phyloP scores from a whole-genome alignment of 495 filamentous ascomycete species.

The Podospora conica region DNA sequence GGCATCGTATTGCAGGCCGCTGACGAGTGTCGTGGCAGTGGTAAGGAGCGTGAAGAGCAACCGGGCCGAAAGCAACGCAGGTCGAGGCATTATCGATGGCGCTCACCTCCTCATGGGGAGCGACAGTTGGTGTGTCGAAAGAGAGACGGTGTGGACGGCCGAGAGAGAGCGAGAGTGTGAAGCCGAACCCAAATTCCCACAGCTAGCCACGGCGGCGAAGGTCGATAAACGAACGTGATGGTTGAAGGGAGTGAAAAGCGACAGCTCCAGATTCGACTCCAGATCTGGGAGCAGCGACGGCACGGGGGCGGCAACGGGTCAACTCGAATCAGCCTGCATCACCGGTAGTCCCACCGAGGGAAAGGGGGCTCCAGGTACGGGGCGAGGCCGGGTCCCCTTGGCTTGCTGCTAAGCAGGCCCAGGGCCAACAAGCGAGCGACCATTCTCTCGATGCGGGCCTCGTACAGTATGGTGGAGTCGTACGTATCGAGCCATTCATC shows the following conservation, averaged over 20 bases:
- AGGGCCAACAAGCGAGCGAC: neutral
- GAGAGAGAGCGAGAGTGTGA: slow-evolving; percentile 17
- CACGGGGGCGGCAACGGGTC: neutral
- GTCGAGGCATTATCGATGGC: slow-evolving; percentile 27
- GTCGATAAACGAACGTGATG: slow-evolving; percentile 21
- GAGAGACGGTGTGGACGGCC: slow-evolving; percentile 19
- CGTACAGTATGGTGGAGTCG: neutral
- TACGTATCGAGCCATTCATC: neutral
- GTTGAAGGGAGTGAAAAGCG: slow-evolving; percentile 20
- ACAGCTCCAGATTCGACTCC: slow-evolving; percentile 8
- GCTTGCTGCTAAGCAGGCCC: neutral
- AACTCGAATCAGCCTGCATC: slow-evolving; percentile 13
- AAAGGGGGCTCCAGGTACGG: slow-evolving; percentile 15
- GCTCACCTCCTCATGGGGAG: slow-evolving; percentile 32
- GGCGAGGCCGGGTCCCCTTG: slow-evolving; percentile 1
- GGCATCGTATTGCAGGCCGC: slow-evolving; percentile 51
- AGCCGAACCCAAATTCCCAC: slow-evolving; percentile 17
- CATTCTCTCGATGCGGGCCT: neutral
- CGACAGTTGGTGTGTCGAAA: slow-evolving; percentile 22
- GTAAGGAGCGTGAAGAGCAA: slow-evolving; percentile 24
- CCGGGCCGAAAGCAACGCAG: slow-evolving; percentile 26
- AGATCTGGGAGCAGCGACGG: slow-evolving; percentile 14
- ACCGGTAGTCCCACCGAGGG: slow-evolving; percentile 13
- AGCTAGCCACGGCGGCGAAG: slow-evolving; percentile 19
- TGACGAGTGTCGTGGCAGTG: slow-evolving; percentile 21